Conservation (phyloP, 306 rosid genomes). For the Myrica gale region DNA sequence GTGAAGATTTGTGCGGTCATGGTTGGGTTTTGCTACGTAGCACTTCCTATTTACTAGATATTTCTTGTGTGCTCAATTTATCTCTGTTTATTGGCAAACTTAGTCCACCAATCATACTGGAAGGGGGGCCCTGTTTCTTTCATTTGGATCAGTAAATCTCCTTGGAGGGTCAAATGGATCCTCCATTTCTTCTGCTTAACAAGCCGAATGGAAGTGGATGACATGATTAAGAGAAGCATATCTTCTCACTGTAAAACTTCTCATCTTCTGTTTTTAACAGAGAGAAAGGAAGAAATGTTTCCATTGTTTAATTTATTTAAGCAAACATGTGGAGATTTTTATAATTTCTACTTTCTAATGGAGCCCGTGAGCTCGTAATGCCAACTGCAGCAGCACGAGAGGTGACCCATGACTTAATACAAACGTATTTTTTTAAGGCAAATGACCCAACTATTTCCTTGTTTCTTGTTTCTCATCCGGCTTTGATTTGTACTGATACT, state of each 20-base stretch:
- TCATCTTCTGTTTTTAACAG: neutral
- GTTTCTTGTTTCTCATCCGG: constrained; percentile 20
- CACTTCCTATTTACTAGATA: neutral
- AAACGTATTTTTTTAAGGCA: constrained; percentile 15
- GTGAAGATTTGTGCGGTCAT: neutral
- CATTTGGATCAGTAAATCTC: neutral
- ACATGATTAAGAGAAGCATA: neutral
- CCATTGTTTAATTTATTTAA: constrained; percentile 6
- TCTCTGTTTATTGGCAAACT: neutral
- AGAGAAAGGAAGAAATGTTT: constrained; percentile 16
- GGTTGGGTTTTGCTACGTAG: neutral
- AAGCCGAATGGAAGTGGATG: neutral
- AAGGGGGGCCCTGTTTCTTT: neutral
- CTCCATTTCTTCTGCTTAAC: neutral
- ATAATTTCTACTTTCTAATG: neutral
- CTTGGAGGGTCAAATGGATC: neutral
- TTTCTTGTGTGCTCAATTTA: neutral
- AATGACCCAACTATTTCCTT: neutral
- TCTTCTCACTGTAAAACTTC: neutral
- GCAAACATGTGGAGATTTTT: constrained; percentile 11
- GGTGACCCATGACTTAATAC: constrained; percentile 27
- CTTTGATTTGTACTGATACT: constrained; percentile 34
- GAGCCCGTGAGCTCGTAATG: constrained; percentile 35
- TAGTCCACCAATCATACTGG: neutral
- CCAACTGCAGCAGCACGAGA: constrained; percentile 26